phyloP scores from a whole-genome alignment of 768 basidiomycete genomes.

The Coprinopsis sp. region DNA sequence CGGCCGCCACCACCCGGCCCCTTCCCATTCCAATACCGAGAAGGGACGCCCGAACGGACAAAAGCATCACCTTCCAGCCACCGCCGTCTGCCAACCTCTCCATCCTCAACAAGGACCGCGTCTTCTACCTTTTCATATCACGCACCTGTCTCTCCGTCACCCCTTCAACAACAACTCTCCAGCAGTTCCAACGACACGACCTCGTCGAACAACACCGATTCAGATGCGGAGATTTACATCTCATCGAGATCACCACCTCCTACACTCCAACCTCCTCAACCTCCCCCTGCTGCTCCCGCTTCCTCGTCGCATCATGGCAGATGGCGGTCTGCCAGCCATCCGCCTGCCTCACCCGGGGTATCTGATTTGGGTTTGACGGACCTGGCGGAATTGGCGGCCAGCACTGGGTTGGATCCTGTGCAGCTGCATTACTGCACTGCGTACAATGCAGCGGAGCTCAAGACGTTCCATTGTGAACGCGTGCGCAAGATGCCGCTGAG shows the following conservation, averaged over 20 bases:
- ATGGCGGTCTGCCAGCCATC: conserved; percentile 7
- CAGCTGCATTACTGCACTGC: conserved; percentile 67
- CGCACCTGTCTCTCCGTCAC: conserved; percentile 56
- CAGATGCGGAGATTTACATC: conserved; percentile 16
- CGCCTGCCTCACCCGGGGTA: conserved; percentile 3
- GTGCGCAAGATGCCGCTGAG: conserved; percentile 92
- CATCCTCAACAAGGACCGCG: conserved; percentile 47
- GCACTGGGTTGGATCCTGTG: conserved; percentile 37
- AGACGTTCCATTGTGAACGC: conserved; percentile 95
- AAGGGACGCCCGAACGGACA: conserved; percentile 14
- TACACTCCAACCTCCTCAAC: neutral
- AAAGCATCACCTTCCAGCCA: conserved; percentile 20
- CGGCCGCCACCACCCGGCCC: conserved; percentile 34
- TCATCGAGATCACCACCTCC: neutral
- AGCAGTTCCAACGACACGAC: conserved; percentile 18
- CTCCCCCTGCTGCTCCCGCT: neutral
- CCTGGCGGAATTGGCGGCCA: conserved; percentile 2
- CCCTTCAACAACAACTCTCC: conserved; percentile 61
- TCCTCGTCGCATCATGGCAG: conserved; percentile 8
- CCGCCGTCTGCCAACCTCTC: conserved; percentile 39
- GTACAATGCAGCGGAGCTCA: conserved; percentile 68
- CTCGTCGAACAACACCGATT: conserved; percentile 5
- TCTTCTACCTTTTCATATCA: conserved; percentile 53
- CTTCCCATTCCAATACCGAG: conserved; percentile 2
- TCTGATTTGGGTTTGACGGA: neutral